These are phyloP conservation scores for Pseudotulostoma volvatum DNA, from an alignment of 495 filamentous ascomycete genomes.

Conservation along the genomic window DNA sequence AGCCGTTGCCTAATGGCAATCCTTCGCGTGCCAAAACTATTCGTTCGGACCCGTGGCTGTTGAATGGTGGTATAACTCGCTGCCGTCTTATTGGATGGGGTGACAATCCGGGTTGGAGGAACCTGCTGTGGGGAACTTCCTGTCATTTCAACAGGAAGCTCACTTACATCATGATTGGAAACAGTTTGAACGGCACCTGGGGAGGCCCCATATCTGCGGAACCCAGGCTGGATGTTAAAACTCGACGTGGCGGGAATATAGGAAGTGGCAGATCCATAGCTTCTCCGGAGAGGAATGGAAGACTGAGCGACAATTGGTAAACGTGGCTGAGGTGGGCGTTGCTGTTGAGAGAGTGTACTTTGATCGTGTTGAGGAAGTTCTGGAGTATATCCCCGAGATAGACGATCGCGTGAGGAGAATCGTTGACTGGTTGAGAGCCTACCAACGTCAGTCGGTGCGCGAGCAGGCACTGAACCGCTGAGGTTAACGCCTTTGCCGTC, in stretches of 20 bases:
- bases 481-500: conserved; percentile 7
- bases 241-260: conserved; percentile 28
- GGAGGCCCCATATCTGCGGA: conserved; percentile 28
- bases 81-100: conserved; percentile 24
- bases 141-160: conserved; percentile 7
- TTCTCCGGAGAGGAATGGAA: conserved; percentile 26
- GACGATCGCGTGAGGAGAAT: conserved; percentile 21
- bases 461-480: conserved; percentile 18
- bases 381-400: conserved; percentile 21
- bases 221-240: conserved; percentile 29
- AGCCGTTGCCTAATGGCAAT: conserved; percentile 23
- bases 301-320: conserved; percentile 28
- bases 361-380: conserved; percentile 15
- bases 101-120: conserved; percentile 22
- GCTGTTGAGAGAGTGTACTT: conserved; percentile 16
- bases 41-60: conserved; percentile 23
- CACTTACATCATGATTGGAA: conserved; percentile 7
- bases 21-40: conserved; percentile 25
- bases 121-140: conserved; percentile 11
- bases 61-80: conserved; percentile 28
- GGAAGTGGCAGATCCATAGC: conserved; percentile 18
- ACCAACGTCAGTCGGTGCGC: conserved; percentile 25
- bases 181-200: conserved; percentile 13
- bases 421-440: conserved; percentile 15
- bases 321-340: conserved; percentile 18